These are phyloP conservation scores for Bimuria novae-zelandiae DNA, from an alignment of 2,329 filamentous ascomycete genomes.

Conservation along the genomic window DNA sequence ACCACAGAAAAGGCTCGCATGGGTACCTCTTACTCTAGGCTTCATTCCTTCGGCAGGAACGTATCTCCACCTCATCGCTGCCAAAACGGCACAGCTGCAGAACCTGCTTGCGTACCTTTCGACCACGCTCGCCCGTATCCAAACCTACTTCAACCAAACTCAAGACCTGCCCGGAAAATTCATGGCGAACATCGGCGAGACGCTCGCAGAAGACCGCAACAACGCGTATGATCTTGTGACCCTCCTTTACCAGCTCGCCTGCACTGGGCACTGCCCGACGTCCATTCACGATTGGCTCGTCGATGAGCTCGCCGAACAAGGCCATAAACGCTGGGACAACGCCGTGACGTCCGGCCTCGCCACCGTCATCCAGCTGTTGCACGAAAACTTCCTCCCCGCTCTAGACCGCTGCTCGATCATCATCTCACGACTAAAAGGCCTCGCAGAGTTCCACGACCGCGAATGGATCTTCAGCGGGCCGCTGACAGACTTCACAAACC, in stretches of 20 bases:
- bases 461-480: conserved; percentile 61
- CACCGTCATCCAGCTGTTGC: conserved; percentile 74
- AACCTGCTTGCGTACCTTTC: conserved; percentile 84
- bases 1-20: conserved; percentile 41
- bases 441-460: conserved; percentile 79
- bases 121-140: conserved; percentile 78
- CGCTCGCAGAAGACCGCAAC: conserved; percentile 68
- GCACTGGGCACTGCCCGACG: conserved; percentile 78
- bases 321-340: conserved; percentile 95
- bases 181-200: conserved; percentile 75
- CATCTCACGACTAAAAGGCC: conserved; percentile 78
- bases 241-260: conserved; percentile 80
- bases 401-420: conserved; percentile 82
- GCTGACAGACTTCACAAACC: conserved; percentile 44
- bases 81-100: conserved; percentile 84
- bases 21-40: conserved; percentile 76
- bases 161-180: conserved; percentile 80
- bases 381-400: conserved; percentile 87
- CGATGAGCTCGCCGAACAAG: conserved; percentile 72
- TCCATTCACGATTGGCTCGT: conserved; percentile 85
- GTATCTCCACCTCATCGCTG: conserved; percentile 81
- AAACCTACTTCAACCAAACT: conserved; percentile 80
- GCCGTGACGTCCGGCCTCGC: conserved; percentile 78
- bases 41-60: conserved; percentile 80
- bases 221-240: conserved; percentile 72